phyloP scores from a whole-genome alignment of 768 basidiomycete species.

The Phallus indusiatus region DNA sequence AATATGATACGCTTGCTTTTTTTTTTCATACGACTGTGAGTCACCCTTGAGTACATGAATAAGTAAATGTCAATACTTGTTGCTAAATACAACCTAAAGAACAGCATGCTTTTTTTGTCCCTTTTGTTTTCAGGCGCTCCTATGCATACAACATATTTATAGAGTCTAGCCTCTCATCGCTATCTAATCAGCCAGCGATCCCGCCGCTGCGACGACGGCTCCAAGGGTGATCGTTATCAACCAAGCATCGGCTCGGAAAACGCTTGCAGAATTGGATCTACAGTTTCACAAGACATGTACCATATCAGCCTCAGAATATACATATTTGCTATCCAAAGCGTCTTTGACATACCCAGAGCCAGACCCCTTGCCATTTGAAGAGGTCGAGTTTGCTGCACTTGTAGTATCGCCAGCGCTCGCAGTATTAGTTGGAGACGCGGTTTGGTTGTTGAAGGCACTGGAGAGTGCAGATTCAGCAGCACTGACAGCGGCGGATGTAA shows the following conservation, averaged over 20 bases:
- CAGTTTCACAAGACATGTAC: not conserved
- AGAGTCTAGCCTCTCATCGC: not conserved
- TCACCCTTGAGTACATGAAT: not conserved
- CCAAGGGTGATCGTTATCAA: not conserved
- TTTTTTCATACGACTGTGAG: not conserved
- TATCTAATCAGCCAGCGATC: not conserved
- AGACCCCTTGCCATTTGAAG: not conserved
- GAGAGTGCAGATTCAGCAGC: not conserved
- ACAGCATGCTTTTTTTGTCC: not conserved
- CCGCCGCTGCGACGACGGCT: not conserved
- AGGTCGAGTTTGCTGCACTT: no score
- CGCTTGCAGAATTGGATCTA: not conserved
- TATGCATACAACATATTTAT: not conserved
- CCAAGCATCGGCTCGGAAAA: not conserved
- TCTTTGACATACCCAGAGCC: no score
- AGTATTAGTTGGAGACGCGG: not conserved
- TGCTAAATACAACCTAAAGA: not conserved
- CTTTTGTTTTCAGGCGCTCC: no score
- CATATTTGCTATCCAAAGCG: no score
- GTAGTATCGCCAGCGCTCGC: not conserved
- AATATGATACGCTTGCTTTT: not conserved
- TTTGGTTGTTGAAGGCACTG: not conserved
- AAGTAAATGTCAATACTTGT: not conserved
- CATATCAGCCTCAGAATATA: not conserved
- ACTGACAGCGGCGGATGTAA: not conserved